A percentile compares a stretch with the other conserved stretches of the same genome.
Evolutionary conservation across 2,329 filamentous ascomycete genomes (phyloP).

Genomic region (Plenodomus lindquistii): DNA sequence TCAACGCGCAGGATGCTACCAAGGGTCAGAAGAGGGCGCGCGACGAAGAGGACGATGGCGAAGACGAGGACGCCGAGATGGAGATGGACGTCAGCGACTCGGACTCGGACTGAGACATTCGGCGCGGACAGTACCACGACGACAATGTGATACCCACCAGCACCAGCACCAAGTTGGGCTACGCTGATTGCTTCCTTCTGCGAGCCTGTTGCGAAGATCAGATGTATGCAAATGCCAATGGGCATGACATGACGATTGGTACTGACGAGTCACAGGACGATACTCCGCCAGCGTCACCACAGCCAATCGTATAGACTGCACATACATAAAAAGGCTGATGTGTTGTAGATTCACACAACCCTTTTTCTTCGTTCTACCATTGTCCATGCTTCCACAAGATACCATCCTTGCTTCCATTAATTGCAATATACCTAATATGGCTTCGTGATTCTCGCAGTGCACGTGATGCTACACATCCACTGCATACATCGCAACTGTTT

Average conservation of each 20-base stretch:
- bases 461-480: too few species aligned
- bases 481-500: too few species aligned
- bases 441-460: too few species aligned
- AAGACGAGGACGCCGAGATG: slow-evolving; percentile 57
- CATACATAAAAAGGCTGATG: neutral
- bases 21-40: slow-evolving; percentile 70
- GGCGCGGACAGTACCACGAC: neutral
- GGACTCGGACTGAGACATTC: slow-evolving; percentile 64
- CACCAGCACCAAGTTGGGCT: neutral
- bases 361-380: too few species aligned
- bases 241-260: neutral
- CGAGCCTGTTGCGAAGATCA: neutral
- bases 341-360: neutral
- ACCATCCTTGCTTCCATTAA: too few species aligned
- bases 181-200: neutral
- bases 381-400: too few species aligned
- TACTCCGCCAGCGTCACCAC: neutral
- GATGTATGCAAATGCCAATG: neutral
- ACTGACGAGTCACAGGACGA: neutral
- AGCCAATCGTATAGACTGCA: neutral
- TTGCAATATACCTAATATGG: too few species aligned
- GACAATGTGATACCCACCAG: slow-evolving; percentile 19
- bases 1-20: slow-evolving; percentile 48
- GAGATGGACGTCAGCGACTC: slow-evolving; percentile 69
- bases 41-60: slow-evolving; percentile 62